These are phyloP conservation scores for Penicillium vulpinum DNA, from an alignment of 2,329 filamentous ascomycete genomes.

Conservation along the genomic window DNA sequence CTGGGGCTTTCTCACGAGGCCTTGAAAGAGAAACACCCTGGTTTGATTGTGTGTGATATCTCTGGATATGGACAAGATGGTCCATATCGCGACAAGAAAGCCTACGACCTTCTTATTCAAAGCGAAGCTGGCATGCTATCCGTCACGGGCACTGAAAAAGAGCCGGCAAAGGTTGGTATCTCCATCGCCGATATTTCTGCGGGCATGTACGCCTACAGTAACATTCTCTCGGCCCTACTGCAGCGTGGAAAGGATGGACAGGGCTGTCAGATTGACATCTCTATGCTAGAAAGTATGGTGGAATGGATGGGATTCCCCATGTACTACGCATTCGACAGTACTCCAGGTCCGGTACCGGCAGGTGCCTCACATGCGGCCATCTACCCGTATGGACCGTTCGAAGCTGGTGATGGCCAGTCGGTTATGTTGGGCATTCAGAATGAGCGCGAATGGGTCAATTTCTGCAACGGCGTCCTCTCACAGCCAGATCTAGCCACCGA, in stretches of 20 bases:
- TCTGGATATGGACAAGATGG: slow-evolving; percentile 55
- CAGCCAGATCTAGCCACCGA: slow-evolving; percentile 47
- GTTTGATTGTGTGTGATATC: slow-evolving; percentile 56
- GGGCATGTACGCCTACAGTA: slow-evolving; percentile 55
- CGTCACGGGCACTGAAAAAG: slow-evolving; percentile 49
- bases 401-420: slow-evolving; percentile 48
- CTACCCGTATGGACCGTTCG: slow-evolving; percentile 59
- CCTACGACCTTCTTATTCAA: slow-evolving; percentile 57
- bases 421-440: slow-evolving; percentile 62
- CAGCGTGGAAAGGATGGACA: slow-evolving; percentile 51
- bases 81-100: slow-evolving; percentile 56
- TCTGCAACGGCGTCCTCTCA: slow-evolving; percentile 51
- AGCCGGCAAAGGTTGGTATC: slow-evolving; percentile 54
- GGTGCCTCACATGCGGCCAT: slow-evolving; percentile 58
- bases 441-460: slow-evolving; percentile 56
- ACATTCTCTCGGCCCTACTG: slow-evolving; percentile 53
- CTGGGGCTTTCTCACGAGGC: slow-evolving; percentile 51
- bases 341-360: slow-evolving; percentile 45
- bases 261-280: slow-evolving; percentile 55
- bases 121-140: slow-evolving; percentile 56
- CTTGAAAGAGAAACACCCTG: slow-evolving; percentile 44
- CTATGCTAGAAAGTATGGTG: slow-evolving; percentile 59
- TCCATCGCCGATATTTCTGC: slow-evolving; percentile 58
- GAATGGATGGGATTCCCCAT: slow-evolving; percentile 62
- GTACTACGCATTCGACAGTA: slow-evolving; percentile 54